These are phyloP conservation scores for Suhomyces emberorum DNA, from an alignment of 805 yeast genomes.

Conservation along the genomic window DNA sequence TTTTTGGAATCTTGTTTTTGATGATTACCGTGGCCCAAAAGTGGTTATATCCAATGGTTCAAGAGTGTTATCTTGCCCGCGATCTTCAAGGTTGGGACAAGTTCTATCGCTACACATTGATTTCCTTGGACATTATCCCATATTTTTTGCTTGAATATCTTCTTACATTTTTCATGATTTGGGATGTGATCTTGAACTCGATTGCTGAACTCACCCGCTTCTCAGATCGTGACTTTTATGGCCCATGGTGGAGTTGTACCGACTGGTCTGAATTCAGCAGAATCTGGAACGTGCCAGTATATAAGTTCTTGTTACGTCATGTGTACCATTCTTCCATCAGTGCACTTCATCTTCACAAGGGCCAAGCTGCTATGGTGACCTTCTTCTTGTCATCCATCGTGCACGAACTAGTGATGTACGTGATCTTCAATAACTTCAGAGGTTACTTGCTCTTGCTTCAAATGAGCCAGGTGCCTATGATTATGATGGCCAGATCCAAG, in stretches of 20 bases:
- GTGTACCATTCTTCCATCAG: slow-evolving; percentile 90
- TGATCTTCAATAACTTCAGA: slow-evolving; percentile 72
- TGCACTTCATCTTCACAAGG: slow-evolving; percentile 61
- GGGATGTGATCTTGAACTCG: slow-evolving; percentile 91
- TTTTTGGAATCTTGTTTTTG: slow-evolving; percentile 79
- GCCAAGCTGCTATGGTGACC: slow-evolving; percentile 71
- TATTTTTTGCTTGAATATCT: slow-evolving; percentile 75
- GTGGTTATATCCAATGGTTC: slow-evolving; percentile 68
- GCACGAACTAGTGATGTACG: slow-evolving; percentile 92
- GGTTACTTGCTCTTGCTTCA: slow-evolving; percentile 80
- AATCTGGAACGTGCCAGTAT: slow-evolving; percentile 94
- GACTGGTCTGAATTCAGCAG: slow-evolving; percentile 93
- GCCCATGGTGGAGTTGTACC: slow-evolving; percentile 96
- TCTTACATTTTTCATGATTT: slow-evolving; percentile 80
- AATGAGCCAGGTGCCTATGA: slow-evolving; percentile 83
- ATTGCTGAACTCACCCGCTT: slow-evolving; percentile 84
- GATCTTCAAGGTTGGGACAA: slow-evolving; percentile 46
- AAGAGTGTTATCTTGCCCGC: slow-evolving; percentile 54
- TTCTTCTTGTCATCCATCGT: slow-evolving; percentile 76
- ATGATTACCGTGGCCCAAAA: slow-evolving; percentile 81
- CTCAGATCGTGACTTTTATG: slow-evolving; percentile 91
- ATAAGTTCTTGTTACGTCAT: slow-evolving; percentile 82
- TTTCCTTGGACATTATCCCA: slow-evolving; percentile 72
- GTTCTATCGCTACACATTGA: slow-evolving; percentile 48
- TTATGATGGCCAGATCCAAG: slow-evolving; percentile 57